Evolutionary conservation across 2,329 filamentous ascomycete genomes (phyloP).

Genomic region (Triangularia setosa): DNA sequence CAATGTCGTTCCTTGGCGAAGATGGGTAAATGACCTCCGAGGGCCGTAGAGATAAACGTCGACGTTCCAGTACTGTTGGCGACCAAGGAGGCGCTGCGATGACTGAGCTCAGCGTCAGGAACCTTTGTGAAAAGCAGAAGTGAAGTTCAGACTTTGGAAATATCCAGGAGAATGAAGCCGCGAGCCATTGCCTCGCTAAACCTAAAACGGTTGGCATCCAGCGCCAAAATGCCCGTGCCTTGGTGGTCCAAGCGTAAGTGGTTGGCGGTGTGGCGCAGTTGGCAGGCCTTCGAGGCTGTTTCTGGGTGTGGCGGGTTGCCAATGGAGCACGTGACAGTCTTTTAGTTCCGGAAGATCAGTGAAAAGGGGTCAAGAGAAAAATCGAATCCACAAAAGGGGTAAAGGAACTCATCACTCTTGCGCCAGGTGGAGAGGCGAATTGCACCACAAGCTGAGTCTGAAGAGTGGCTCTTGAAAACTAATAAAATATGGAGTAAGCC

Average conservation of each 20-base stretch:
- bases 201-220: slow-evolving; percentile 20
- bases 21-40: background rate
- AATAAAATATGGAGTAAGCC: background rate
- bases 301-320: background rate
- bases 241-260: slow-evolving; percentile 15
- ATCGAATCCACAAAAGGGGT: background rate
- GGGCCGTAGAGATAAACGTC: background rate
- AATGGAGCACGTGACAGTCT: background rate
- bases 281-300: background rate
- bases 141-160: slow-evolving; percentile 26
- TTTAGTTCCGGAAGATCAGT: background rate
- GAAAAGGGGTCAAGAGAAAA: background rate
- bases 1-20: background rate
- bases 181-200: slow-evolving; percentile 24
- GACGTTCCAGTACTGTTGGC: slow-evolving; percentile 1
- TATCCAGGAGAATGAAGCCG: slow-evolving; percentile 22
- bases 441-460: too few relatives aligned
- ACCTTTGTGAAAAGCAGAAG: slow-evolving; percentile 5
- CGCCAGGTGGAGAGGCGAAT: too few relatives aligned
- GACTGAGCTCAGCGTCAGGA: slow-evolving; percentile 8
- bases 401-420: too few relatives aligned
- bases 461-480: too few relatives aligned
- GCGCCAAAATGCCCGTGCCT: slow-evolving; percentile 10
- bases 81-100: slow-evolving; percentile 1
- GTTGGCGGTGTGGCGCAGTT: background rate